A percentile compares a stretch with the other conserved stretches of the same genome.
These are phyloP conservation scores for Dioscorea dumetorum DNA, from an alignment of 106 monocot species.

Conservation along the genomic window DNA sequence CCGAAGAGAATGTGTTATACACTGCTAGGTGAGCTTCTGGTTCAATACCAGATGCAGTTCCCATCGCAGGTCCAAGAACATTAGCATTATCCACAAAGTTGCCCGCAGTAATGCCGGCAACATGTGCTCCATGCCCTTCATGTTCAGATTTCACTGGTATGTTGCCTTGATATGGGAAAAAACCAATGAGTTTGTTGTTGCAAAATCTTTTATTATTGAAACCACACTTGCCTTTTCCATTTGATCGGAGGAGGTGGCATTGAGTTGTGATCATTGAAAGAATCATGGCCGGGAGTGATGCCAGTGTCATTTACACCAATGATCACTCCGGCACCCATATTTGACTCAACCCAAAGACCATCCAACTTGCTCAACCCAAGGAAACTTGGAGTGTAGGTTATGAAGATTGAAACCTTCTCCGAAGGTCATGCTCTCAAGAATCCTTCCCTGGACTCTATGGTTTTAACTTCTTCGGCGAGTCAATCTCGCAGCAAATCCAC, in stretches of 20 bases:
- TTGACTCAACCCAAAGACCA: not conserved
- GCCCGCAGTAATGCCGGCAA: no score
- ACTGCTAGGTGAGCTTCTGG: no score
- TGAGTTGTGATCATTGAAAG: not conserved
- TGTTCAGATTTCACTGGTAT: no score
- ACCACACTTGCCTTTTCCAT: not conserved
- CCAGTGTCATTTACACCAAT: not conserved
- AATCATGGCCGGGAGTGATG: not conserved
- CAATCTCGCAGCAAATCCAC: no score
- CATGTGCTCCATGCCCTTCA: no score
- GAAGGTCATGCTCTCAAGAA: not conserved
- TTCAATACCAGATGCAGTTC: no score
- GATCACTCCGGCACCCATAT: not conserved
- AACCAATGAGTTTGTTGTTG: not conserved
- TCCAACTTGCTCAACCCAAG: not conserved
- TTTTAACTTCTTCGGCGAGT: not conserved
- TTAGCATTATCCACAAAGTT: no score
- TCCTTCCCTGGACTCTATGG: not conserved
- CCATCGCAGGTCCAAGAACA: no score
- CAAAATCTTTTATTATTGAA: no score
- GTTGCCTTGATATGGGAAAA: no score
- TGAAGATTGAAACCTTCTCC: not conserved
- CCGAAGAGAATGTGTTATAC: no score
- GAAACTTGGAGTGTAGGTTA: not conserved
- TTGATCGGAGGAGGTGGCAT: not conserved